These are phyloP conservation scores for Gnetum montanum DNA, from an alignment of 75 land plant species.

Conservation along the genomic window DNA sequence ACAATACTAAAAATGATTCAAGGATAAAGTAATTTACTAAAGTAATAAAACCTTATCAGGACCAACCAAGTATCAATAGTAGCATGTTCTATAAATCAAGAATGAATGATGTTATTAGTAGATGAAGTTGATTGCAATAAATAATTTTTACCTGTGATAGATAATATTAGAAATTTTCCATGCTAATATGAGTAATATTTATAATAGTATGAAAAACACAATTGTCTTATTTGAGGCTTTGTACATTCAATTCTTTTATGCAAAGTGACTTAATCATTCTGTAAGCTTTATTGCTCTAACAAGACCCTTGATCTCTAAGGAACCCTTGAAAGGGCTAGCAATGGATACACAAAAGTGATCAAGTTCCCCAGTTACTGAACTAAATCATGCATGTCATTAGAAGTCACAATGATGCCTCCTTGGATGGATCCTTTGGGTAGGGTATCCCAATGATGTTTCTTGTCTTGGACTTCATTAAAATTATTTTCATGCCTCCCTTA, in stretches of 20 bases:
- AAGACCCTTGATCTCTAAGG: slow-evolving; percentile 26
- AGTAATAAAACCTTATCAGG: slow-evolving; percentile 9
- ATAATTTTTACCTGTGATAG: background rate
- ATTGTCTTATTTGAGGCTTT: slow-evolving; percentile 9
- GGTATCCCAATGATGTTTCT: no score
- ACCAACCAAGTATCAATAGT: slow-evolving; percentile 11
- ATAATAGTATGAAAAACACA: slow-evolving; percentile 22
- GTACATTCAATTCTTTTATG: slow-evolving; percentile 9
- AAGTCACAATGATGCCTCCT: background rate
- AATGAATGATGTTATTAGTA: background rate
- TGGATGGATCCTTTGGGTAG: no score
- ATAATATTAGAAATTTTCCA: slow-evolving; percentile 18
- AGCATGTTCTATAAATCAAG: slow-evolving; percentile 10
- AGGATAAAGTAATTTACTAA: no score
- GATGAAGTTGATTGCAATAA: no score
- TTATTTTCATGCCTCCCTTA: no score
- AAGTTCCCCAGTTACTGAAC: slow-evolving; percentile 19
- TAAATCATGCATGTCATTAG: slow-evolving; percentile 6
- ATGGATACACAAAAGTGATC: slow-evolving; percentile 20
- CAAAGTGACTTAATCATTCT: slow-evolving; percentile 19
- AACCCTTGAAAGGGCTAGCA: slow-evolving; percentile 17
- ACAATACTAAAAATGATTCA: no score
- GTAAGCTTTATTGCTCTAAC: no score
- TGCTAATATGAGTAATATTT: slow-evolving; percentile 17
- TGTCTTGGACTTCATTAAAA: no score